phyloP scores from a whole-genome alignment of 1,139 yeast species.

The Pichia sp. region DNA sequence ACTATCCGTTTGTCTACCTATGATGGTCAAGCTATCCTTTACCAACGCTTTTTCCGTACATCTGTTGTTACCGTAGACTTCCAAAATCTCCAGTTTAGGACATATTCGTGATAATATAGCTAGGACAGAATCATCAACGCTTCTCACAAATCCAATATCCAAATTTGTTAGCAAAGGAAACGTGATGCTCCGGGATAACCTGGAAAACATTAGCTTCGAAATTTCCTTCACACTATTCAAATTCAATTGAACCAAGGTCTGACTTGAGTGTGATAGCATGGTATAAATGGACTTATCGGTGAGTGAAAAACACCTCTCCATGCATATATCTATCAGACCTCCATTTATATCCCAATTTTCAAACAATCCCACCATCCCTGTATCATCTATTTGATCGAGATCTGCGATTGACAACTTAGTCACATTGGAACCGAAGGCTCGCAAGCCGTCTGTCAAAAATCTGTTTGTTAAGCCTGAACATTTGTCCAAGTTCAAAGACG shows the following conservation, averaged over 20 bases:
- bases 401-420: slow-evolving; percentile 48
- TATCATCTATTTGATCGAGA: slow-evolving; percentile 62
- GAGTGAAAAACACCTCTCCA: slow-evolving; percentile 62
- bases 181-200: slow-evolving; percentile 35
- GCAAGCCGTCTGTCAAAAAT: slow-evolving; percentile 54
- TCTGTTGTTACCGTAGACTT: slow-evolving; percentile 73
- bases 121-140: slow-evolving; percentile 62
- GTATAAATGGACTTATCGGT: slow-evolving; percentile 60
- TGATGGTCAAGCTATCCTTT: slow-evolving; percentile 53
- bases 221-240: slow-evolving; percentile 67
- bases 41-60: slow-evolving; percentile 55
- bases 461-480: slow-evolving; percentile 68
- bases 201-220: slow-evolving; percentile 44
- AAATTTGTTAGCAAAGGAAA: slow-evolving; percentile 59
- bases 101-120: slow-evolving; percentile 52
- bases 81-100: slow-evolving; percentile 58
- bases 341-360: slow-evolving; percentile 47
- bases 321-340: slow-evolving; percentile 57
- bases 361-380: slow-evolving; percentile 58
- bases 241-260: slow-evolving; percentile 62
- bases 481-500: slow-evolving; percentile 60
- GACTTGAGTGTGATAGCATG: slow-evolving; percentile 57
- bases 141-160: slow-evolving; percentile 73
- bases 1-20: slow-evolving; percentile 74
- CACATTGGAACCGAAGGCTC: slow-evolving; percentile 52